phyloP scores from a whole-genome alignment of 2,329 filamentous ascomycete species.

The Hymenoscyphus linearis region DNA sequence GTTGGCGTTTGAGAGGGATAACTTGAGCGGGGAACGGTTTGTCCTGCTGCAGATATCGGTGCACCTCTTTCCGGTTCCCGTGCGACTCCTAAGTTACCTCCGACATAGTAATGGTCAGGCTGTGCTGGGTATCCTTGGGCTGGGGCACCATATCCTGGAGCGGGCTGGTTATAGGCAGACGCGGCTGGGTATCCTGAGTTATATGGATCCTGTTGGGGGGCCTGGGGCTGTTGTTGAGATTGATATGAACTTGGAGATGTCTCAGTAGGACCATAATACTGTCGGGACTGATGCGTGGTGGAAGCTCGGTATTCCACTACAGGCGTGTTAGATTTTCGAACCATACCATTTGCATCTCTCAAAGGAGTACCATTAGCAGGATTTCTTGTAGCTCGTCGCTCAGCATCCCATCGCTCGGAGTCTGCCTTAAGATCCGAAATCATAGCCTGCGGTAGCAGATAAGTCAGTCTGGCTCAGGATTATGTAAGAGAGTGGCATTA shows the following conservation, averaged over 20 bases:
- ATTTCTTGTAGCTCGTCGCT: constrained; percentile 29
- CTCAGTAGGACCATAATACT: constrained; percentile 33
- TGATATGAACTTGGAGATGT: constrained; percentile 17
- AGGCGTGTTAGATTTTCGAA: constrained; percentile 34
- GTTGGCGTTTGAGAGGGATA: constrained; percentile 1
- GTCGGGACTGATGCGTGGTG: constrained; percentile 32
- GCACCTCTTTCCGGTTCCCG: constrained; percentile 1
- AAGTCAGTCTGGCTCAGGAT: constrained; percentile 15
- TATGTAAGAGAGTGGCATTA: constrained; percentile 37
- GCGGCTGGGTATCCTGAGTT: constrained; percentile 14
- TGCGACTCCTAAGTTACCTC: not conserved
- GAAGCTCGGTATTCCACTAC: constrained; percentile 33
- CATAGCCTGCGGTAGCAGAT: constrained; percentile 40
- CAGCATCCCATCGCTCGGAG: constrained; percentile 43
- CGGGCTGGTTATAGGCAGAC: constrained; percentile 21
- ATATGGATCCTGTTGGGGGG: constrained; percentile 24
- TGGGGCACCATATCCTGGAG: constrained; percentile 23
- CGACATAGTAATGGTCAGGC: constrained; percentile 24
- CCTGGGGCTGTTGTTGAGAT: constrained; percentile 20
- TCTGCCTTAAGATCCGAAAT: constrained; percentile 49
- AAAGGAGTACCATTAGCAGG: constrained; percentile 32
- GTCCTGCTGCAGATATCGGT: not conserved
- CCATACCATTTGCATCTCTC: constrained; percentile 28
- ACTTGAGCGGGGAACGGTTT: constrained; percentile 1
- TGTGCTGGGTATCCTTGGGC: constrained; percentile 3